Conservation (phyloP, 805 yeast species). For the Wickerhamomyces rabaulensis region DNA sequence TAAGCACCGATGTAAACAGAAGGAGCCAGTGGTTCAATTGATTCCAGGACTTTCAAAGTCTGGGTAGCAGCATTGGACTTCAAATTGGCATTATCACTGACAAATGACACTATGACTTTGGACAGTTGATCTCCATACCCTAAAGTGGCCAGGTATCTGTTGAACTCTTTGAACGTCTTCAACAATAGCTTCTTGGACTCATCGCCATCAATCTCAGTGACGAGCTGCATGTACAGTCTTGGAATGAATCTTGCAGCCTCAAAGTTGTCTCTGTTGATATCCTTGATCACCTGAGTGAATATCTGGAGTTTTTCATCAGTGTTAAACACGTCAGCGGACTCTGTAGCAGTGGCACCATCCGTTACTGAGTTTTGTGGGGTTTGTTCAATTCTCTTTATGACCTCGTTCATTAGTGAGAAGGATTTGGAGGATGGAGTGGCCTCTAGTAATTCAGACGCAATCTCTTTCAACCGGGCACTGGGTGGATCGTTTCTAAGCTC, state of each 20-base stretch:
- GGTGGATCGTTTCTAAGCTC: conserved; percentile 5
- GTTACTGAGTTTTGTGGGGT: not conserved
- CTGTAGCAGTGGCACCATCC: conserved; percentile 6
- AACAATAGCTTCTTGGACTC: conserved; percentile 4
- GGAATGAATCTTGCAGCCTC: conserved; percentile 21
- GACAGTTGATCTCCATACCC: conserved; percentile 12
- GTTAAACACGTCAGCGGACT: conserved; percentile 2
- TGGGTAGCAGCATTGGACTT: not conserved
- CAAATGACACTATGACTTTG: not conserved
- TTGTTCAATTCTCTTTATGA: conserved; percentile 13
- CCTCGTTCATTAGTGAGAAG: conserved; percentile 11
- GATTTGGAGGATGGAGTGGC: not conserved
- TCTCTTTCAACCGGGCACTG: conserved; percentile 1
- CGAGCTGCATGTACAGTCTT: conserved; percentile 16
- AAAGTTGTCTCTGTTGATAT: conserved; percentile 13
- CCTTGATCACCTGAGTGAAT: conserved; percentile 7
- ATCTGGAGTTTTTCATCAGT: conserved; percentile 6
- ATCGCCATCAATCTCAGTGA: conserved; percentile 1
- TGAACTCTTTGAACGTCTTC: conserved; percentile 9
- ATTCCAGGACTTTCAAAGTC: not conserved
- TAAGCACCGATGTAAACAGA: conserved; percentile 2
- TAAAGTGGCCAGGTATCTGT: conserved; percentile 11
- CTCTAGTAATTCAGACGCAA: not conserved
- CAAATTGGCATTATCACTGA: not conserved
- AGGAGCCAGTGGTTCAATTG: not conserved